Base-by-base conservation (phyloP, 345 rosid species). In the Raphanus sativus region DNA sequence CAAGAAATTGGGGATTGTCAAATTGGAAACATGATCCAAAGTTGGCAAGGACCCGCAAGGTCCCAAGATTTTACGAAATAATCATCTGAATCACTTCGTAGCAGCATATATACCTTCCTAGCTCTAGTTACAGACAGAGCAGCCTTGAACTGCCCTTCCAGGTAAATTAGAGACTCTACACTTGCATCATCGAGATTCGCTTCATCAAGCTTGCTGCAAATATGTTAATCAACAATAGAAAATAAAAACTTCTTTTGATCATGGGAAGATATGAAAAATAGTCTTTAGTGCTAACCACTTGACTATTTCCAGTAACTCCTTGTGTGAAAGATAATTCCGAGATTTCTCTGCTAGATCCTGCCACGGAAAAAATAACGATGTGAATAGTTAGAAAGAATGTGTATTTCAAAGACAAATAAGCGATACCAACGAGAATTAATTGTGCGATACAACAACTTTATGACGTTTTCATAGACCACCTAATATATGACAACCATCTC, bases 181-280 rank as follows among this genome's bases (percentile, higher is more conserved):
- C 70, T 79, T 17, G 40, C 7, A 54, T 56, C 24, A 54, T 68
- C 75, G 0, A 0, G 0, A 5, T 79, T 79, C 0, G 42, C 8
- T 69, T 74, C 82, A 21, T 79, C 38, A 28, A 74, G 62, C 30
- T 62, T 68, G 78, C 82, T 79, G 70, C 75, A 79, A 21, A 40
- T 33, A 21, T 11, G 30, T 65, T 5, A 0, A 28, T 62, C 36
- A 25, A 34, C 65, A 67, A 25, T 25, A 52, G 63, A 28, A 2
- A 16, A 17, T 10, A 15, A 17, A 5, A 12, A 13, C 1, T 3
- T 13, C 29, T 4, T 45, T 40, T 45, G 0, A 58, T 72, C 25
- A 66, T 17, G 38, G 5, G 17, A 74, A 40, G 8, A 63, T 70
- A 21, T 10, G 4, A 0, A 13, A 30, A 48, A 3, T 4, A 4